Percentiles rank a stretch among this genome's conserved stretches.
Conservation (phyloP, 768 basidiomycete genomes). For the Harrya chromipes region DNA sequence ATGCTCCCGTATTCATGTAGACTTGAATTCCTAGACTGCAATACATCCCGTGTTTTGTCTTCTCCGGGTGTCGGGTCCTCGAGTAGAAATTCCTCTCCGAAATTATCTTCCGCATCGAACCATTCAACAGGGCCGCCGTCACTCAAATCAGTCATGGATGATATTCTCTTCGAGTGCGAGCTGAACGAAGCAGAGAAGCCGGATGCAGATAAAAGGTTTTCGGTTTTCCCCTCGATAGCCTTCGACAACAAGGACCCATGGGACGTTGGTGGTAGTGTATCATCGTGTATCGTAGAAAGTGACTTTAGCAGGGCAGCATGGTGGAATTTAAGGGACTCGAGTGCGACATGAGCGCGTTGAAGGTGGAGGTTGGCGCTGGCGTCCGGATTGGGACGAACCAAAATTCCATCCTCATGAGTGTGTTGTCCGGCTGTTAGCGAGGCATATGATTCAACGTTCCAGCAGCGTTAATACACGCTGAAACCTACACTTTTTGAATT, state of each 20-base stretch:
- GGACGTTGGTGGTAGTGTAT: constrained; percentile 20
- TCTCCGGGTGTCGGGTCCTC: constrained; percentile 42
- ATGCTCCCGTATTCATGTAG: constrained; percentile 35
- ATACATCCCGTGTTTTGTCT: constrained; percentile 36
- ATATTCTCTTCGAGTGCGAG: constrained; percentile 41
- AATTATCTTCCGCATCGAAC: constrained; percentile 67
- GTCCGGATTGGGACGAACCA: constrained; percentile 19
- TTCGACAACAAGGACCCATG: constrained; percentile 38
- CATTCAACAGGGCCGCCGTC: constrained; percentile 57
- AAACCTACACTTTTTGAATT: constrained; percentile 59
- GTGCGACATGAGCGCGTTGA: constrained; percentile 44
- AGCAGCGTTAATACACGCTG: not conserved
- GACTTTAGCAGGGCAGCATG: constrained; percentile 50
- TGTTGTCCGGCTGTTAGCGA: constrained; percentile 18
- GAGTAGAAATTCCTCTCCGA: constrained; percentile 58
- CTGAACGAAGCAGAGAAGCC: constrained; percentile 28
- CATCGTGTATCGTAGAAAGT: constrained; percentile 35
- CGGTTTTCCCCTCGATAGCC: constrained; percentile 49
- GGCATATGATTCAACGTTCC: constrained; percentile 1
- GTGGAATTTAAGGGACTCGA: constrained; percentile 58
- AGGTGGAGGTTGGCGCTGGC: constrained; percentile 22
- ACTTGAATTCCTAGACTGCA: constrained; percentile 42
- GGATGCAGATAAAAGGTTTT: constrained; percentile 22
- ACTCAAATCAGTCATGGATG: constrained; percentile 46
- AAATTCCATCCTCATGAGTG: constrained; percentile 28